Evolutionary conservation across 768 basidiomycete species (phyloP), one percentile per base, ranked within the genome.

Genomic region (Auriscalpium microsporum): DNA sequence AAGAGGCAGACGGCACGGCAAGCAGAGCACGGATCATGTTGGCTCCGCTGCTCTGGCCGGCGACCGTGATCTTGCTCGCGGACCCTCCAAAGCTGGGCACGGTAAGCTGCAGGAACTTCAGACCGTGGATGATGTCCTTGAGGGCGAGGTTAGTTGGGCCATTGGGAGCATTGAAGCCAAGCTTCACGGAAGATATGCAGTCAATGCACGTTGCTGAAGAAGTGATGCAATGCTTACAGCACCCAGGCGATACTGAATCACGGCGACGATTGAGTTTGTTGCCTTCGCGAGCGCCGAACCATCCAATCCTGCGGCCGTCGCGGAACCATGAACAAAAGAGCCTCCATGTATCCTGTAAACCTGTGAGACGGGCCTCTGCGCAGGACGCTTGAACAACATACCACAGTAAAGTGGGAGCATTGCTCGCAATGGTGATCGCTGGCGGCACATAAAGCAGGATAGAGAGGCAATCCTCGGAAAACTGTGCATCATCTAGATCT

Each of bases 231-330:
- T 49, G 73, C 84, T 60, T 66, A 90, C 82, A 56, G 80, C 80
- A 46, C 87, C 90, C n/a, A 89, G 75, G 50, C 92, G 82, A 64
- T 94, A 92, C 66, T 94, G 91, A 28, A 91, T 73, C 14, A 90
- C 83, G 8, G 83, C 84, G 16, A 94, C 88, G 54, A 94, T 84
- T 6, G 89, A 84, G 48, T 81, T 75, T 7, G 86, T 86, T 1
- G 80, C 78, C 23, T 76, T 64, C 1, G 90, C 90, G 14, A 94
- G 78, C 4, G 76, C 79, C 8, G 87, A 85, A 1, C 89, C 91
- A 67, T 92, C 87, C 10, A 95, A 71, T 34, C 84, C 88, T 13
- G 86, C 77, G 23, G 73, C 80, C 9, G 81, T 83, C 4, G 87
- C 84, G 40, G 84, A 84, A 8, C 93, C 90, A 4, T 73, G 62